Base-by-base conservation (phyloP, 805 yeast species). In the Candida verbasci region DNA sequence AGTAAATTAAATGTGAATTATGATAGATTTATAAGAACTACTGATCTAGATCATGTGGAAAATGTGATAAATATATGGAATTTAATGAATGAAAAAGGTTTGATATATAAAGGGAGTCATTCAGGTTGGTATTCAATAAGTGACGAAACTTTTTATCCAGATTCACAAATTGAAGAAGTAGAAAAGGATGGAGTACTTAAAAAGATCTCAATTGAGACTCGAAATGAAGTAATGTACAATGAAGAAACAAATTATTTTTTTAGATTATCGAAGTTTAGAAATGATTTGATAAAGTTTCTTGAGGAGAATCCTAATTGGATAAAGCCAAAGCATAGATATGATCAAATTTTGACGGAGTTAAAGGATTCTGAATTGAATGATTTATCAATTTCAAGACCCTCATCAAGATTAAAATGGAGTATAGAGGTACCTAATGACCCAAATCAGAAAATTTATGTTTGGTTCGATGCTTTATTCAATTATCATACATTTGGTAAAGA, bases 381-480 rank as follows among this genome's bases (percentile, higher is more conserved):
- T 53, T 67, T 93, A 31, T 84, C 95, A n/a, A 71, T 93, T 2
- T 88, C 97, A 0, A 67, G 98, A 44, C 97, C 97, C 0, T 53
- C 78, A 0, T 62, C 79, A 8, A 68, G 98, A 41, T 67, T 88
- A 27, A 61, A 72, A 21, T 93, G 98, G 98, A 97, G 96, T 0
- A 82, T 93, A 17, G 75, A 75, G 6, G 97, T 91, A 2, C 97
- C 98, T 2, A 67, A 70, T 16, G 96, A 89, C 51, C 60, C 70
- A 0, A 50, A 79, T 1, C 97, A 91, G 53, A 81, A 74, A 32
- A 79, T 93, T 36, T 93, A 93, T 51, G 98, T 93, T 11, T 93
- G 98, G 98, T 82, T 93, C 41, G 98, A 93, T 62, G 98, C 98
- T 0, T 67, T 93, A 30, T 70, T 83, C 29, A 93, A 88, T 56